Evolutionary conservation across 2,329 filamentous ascomycete genomes (phyloP).

Genomic region (Exophiala sp.): DNA sequence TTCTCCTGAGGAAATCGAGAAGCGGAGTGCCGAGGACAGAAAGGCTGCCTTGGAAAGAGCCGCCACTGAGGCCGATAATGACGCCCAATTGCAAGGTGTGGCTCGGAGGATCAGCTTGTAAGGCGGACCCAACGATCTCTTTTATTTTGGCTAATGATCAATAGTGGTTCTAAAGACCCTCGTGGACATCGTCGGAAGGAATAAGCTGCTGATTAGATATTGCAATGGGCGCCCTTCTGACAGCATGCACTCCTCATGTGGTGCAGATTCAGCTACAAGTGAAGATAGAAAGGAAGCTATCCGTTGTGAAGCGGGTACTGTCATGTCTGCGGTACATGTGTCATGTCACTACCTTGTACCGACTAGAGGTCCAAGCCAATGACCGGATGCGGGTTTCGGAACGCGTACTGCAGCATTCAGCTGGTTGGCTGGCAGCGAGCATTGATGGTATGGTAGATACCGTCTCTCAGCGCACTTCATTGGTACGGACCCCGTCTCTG

Average conservation of each 20-base stretch:
- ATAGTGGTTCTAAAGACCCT: conserved; percentile 25
- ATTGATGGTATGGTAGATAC: too few relatives aligned
- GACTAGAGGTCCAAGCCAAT: too few relatives aligned
- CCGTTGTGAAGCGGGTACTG: too few relatives aligned
- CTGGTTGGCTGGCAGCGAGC: too few relatives aligned
- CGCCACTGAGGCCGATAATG: conserved; percentile 84
- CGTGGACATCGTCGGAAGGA: conserved; percentile 24
- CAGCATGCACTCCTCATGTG: neutral
- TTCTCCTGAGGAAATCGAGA: conserved; percentile 83
- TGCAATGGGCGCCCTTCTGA: neutral
- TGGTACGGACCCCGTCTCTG: too few relatives aligned
- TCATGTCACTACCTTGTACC: too few relatives aligned
- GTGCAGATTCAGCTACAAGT: neutral
- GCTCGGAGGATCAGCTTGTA: conserved; percentile 95
- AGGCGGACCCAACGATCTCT: conserved; percentile 42
- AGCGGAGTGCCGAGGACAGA: conserved; percentile 76
- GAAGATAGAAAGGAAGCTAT: too few relatives aligned
- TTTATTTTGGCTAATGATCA: conserved; percentile 17
- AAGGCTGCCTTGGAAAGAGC: conserved; percentile 77
- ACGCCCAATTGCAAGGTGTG: conserved; percentile 78
- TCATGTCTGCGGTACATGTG: too few relatives aligned
- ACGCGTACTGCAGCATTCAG: too few relatives aligned
- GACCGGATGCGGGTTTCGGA: too few relatives aligned
- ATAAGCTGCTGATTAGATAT: conserved; percentile 7
- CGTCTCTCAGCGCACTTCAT: too few relatives aligned